A percentile compares a stretch with the other conserved stretches of the same genome.
Conservation (phyloP, 208 protist species). For the Leishmania amazonensis region DNA sequence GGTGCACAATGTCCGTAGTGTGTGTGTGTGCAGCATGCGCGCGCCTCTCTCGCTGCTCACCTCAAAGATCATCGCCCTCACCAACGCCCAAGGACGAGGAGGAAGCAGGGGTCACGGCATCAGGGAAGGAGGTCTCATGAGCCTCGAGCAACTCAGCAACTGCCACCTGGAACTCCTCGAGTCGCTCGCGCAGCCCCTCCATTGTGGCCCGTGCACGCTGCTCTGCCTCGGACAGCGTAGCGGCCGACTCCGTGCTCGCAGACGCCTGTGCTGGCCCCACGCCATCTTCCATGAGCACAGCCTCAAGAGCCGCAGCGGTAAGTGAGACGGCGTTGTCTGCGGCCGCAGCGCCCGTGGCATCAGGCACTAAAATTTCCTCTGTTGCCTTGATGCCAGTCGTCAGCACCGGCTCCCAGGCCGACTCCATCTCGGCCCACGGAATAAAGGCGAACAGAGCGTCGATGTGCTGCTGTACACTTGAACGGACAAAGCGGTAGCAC, state of each 20-base stretch:
- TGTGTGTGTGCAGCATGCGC: too few species aligned
- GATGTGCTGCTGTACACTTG: slow-evolving; percentile 66
- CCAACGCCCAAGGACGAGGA: too few species aligned
- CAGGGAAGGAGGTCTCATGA: slow-evolving; percentile 75
- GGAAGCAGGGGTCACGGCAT: not conserved
- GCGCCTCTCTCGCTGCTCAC: not conserved
- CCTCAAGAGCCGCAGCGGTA: slow-evolving; percentile 19
- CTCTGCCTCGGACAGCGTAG: slow-evolving; percentile 35
- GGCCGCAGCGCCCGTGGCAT: not conserved
- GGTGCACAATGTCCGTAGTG: not conserved
- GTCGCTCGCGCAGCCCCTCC: slow-evolving; percentile 45
- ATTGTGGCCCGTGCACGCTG: slow-evolving; percentile 43
- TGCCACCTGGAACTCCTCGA: slow-evolving; percentile 76
- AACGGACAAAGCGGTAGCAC: slow-evolving; percentile 54
- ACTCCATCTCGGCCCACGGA: slow-evolving; percentile 69
- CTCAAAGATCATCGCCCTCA: not conserved
- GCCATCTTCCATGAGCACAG: slow-evolving; percentile 34
- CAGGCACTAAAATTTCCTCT: not conserved
- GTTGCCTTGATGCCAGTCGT: not conserved
- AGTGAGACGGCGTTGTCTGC: slow-evolving; percentile 8
- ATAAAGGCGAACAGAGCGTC: slow-evolving; percentile 74
- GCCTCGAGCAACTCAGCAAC: slow-evolving; percentile 80
- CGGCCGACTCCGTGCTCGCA: not conserved
- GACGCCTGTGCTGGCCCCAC: slow-evolving; percentile 3
- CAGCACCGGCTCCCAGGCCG: slow-evolving; percentile 43